Base-by-base conservation (phyloP, 169 alveolate species). In the Plasmodium adleri region DNA sequence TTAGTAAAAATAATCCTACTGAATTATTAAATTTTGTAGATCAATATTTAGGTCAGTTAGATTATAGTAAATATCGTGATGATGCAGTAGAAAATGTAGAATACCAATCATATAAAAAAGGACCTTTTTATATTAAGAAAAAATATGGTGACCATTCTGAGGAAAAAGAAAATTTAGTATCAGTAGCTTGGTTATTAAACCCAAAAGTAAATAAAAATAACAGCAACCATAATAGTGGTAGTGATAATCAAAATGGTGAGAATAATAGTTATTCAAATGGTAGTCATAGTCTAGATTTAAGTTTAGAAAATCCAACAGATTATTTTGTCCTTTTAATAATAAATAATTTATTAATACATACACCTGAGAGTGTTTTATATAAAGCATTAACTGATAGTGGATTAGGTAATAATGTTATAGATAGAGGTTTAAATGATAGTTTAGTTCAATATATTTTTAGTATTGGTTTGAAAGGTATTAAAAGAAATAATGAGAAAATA, bases 11-110 rank as follows among this genome's bases (percentile, higher is more conserved):
- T 26, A 93, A 88, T 63, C 88, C 91, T 7, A 64, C 66, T 24
- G 93, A 94, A 68, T 66, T 94, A 52, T 70, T 94, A 72, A 73
- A 88, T 58, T 92, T 94, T 58, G 95, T 94, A 13, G 95, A 94
- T 71, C 52, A 91, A 28, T 94, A 78, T 64, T 64, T 86, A 49
- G 26, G 39, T 9, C 74, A 86, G 45, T 32, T 86, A 45, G 92
- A 86, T 72, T 72, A 43, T 39, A 86, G 63, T 20, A 70, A 86
- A 50, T 86, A 86, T 39, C 39, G 87, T 20, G 92, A 72, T 49
- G 92, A 86, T 43, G 74, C 76, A 17, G 87, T 86, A 15, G 92
- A 86, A 9, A 22, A 60, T 71, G 87, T 86, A 70, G 60, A 86
- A 1, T 86, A 64, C n/a, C 92, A 86, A 50, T 54, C 26, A 13